Base-by-base conservation (phyloP, 2,329 filamentous ascomycete species). In the Epichloe baconii region DNA sequence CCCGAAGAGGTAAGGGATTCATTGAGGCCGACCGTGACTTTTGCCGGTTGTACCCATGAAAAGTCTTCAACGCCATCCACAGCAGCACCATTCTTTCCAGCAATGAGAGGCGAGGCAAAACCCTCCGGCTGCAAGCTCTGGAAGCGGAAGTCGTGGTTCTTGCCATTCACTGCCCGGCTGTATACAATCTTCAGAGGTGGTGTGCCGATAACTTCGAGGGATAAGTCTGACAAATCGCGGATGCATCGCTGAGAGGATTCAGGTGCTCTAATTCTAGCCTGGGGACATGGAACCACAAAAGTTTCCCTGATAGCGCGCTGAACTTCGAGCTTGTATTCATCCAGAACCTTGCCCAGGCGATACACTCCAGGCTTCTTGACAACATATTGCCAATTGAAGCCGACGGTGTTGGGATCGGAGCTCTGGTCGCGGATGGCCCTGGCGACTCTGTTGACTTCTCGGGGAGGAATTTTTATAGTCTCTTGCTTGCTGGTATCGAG, bases 161-260 rank as follows among this genome's bases (percentile, higher is more conserved):
- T 84, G 54, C 82, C 81, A 59, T 97, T 95, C 58, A 95, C 83
- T 6, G 82, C 84, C 50, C 89, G 85, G 60, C 88, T 93, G 68
- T 98, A 98, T 59, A 88, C 87, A 59, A 98, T 86, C 64, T 90
- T 90, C 56, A 98, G 74, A 3, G 93, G 93, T 3, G 94, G 88
- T 0, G 89, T 94, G 17, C 93, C 93, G 57, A 86, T 77, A 4
- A 96, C 88, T 60, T 91, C 82, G 48, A 98, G 73, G 17, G 83
- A 79, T 44, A 97, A 72, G 61, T 95, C 82, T 2, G 93, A 97
- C 37, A 97, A 70, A 58, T 98, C 91, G 49, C 87, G 88, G 49
- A 85, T 80, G 66, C 93, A 98, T 61, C 86, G 85, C 56, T 86
- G 77, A 2, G 74, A 69, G 5, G 77, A 73, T 21, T 78, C 76